phyloP scores from a whole-genome alignment of 768 basidiomycete species.

The Suillus subalutaceus region DNA sequence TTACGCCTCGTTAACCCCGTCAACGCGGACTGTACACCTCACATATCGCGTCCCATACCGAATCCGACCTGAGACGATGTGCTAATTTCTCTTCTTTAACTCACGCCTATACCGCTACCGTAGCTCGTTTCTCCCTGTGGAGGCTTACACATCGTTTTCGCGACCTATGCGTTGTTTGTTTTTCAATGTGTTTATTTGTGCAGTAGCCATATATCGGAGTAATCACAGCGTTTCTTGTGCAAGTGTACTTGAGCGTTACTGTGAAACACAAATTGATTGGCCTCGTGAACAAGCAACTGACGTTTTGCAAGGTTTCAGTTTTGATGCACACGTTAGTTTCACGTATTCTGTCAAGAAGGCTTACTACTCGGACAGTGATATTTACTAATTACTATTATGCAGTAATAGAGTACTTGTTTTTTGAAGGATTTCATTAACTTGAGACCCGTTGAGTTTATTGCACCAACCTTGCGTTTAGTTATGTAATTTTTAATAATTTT shows the following conservation, averaged over 20 bases:
- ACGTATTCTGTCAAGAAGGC: not conserved
- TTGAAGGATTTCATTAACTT: too few relatives aligned
- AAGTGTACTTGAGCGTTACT: not conserved
- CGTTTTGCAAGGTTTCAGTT: not conserved
- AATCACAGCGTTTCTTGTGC: slow-evolving; percentile 6
- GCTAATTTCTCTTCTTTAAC: slow-evolving; percentile 19
- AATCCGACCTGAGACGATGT: slow-evolving; percentile 14
- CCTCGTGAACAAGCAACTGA: not conserved
- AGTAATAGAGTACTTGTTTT: too few relatives aligned
- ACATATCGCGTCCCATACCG: slow-evolving; percentile 13
- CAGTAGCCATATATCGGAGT: slow-evolving; percentile 18
- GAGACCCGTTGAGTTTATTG: too few relatives aligned
- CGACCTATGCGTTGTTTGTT: slow-evolving; percentile 6
- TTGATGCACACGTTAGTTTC: not conserved
- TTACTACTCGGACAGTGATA: not conserved
- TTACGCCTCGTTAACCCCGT: slow-evolving; percentile 35
- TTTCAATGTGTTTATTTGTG: slow-evolving; percentile 9
- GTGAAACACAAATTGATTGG: not conserved
- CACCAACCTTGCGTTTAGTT: too few relatives aligned
- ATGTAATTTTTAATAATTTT: too few relatives aligned
- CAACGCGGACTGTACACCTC: slow-evolving; percentile 23
- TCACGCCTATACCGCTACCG: slow-evolving; percentile 15
- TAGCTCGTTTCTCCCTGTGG: slow-evolving; percentile 14
- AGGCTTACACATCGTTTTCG: slow-evolving; percentile 17
- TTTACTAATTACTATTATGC: not conserved